phyloP scores from a whole-genome alignment of 2,329 filamentous ascomycete genomes.

The Paraconiothyrium sp. region DNA sequence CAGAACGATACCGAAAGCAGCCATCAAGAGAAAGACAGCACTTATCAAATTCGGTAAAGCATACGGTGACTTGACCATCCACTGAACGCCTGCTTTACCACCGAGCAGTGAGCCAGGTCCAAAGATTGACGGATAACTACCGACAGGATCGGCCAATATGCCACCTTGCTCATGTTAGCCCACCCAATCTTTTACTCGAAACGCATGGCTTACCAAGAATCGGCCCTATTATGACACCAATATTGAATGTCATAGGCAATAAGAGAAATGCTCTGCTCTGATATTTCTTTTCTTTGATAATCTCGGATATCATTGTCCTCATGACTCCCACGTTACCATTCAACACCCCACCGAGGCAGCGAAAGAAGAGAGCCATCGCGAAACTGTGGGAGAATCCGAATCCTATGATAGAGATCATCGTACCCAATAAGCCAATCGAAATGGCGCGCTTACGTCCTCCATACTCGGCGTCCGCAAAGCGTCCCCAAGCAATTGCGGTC shows the following conservation, averaged over 20 bases:
- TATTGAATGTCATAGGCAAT: conserved; percentile 74
- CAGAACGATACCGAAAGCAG: conserved; percentile 66
- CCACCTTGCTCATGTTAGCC: conserved; percentile 66
- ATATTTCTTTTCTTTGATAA: conserved; percentile 74
- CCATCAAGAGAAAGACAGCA: conserved; percentile 66
- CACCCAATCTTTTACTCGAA: not conserved
- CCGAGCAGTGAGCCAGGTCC: conserved; percentile 67
- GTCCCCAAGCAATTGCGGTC: conserved; percentile 84
- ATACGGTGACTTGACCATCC: conserved; percentile 74
- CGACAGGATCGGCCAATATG: conserved; percentile 71
- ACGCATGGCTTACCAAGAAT: conserved; percentile 42
- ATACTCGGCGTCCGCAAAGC: conserved; percentile 69
- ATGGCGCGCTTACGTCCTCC: conserved; percentile 80
- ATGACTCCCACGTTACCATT: conserved; percentile 81
- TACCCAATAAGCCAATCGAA: conserved; percentile 78
- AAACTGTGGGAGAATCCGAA: conserved; percentile 76
- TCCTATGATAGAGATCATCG: conserved; percentile 70
- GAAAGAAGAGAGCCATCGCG: conserved; percentile 68
- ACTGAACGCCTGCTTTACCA: conserved; percentile 66
- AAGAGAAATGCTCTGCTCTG: conserved; percentile 66
- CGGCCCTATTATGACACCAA: conserved; percentile 59
- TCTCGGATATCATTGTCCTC: conserved; percentile 78
- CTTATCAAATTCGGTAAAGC: conserved; percentile 75
- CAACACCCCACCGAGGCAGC: conserved; percentile 71
- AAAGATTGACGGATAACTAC: conserved; percentile 70